These are phyloP conservation scores for Cylindrodendrum hubeiense DNA, from an alignment of 2,329 filamentous ascomycete species.

Conservation along the genomic window DNA sequence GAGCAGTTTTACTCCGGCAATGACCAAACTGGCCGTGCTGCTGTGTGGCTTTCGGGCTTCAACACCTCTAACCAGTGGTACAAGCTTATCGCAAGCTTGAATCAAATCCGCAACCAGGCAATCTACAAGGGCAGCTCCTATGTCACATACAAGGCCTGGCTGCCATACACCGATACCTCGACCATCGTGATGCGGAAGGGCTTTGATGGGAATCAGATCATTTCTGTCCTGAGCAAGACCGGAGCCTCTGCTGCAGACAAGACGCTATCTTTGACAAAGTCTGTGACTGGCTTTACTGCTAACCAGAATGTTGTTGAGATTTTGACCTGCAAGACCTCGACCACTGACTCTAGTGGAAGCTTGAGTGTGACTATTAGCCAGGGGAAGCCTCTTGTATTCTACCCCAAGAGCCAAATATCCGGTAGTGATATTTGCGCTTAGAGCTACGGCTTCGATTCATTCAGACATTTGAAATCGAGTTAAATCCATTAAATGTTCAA, in stretches of 20 bases:
- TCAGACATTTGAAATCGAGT: no score
- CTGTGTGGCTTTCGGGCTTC: conserved; percentile 28
- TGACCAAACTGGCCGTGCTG: conserved; percentile 27
- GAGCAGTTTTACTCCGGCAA: conserved; percentile 28
- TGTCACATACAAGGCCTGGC: conserved; percentile 29
- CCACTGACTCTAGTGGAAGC: conserved; percentile 14
- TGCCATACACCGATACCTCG: conserved; percentile 22
- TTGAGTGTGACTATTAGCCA: conserved; percentile 27
- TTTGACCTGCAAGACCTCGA: conserved; percentile 16
- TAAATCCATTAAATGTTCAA: no score
- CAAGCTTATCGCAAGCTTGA: conserved; percentile 22
- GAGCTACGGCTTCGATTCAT: background rate
- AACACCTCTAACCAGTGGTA: conserved; percentile 26
- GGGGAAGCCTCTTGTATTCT: conserved; percentile 27
- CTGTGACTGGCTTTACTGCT: conserved; percentile 26
- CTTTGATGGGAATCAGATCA: conserved; percentile 29
- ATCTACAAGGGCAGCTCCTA: conserved; percentile 30
- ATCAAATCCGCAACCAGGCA: conserved; percentile 31
- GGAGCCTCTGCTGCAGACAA: conserved; percentile 21
- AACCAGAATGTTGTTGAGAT: conserved; percentile 25
- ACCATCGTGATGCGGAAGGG: conserved; percentile 30
- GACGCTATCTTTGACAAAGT: conserved; percentile 1
- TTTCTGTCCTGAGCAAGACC: conserved; percentile 31
- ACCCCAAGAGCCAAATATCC: conserved; percentile 26
- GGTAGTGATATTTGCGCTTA: conserved; percentile 25